Evolutionary conservation across 805 yeast species (phyloP).

Genomic region (Candida krabiensis): DNA sequence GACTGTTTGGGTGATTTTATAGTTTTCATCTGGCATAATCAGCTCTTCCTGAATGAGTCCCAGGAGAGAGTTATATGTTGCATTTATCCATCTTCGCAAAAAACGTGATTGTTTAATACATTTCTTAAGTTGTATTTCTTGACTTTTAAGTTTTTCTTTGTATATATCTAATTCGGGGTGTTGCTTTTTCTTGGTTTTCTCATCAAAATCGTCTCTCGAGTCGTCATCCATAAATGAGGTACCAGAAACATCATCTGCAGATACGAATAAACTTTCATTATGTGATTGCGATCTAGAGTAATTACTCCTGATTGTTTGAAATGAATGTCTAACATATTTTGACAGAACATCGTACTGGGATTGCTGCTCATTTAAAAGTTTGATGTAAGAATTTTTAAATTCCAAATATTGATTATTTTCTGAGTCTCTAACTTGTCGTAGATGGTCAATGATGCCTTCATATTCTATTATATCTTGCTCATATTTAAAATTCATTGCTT

Average conservation of each 20-base stretch:
- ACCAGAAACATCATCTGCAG: too few relatives aligned
- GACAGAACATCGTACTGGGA: background rate
- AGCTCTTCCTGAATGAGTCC: slow-evolving; percentile 5
- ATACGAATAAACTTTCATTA: background rate
- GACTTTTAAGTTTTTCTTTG: background rate
- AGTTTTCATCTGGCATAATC: slow-evolving; percentile 2
- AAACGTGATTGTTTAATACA: background rate
- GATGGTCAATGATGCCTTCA: background rate
- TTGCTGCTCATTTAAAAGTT: background rate
- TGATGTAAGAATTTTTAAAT: too few relatives aligned
- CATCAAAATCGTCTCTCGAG: background rate
- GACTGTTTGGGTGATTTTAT: slow-evolving; percentile 3
- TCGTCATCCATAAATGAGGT: too few relatives aligned
- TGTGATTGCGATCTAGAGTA: background rate
- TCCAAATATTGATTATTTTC: background rate
- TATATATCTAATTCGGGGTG: background rate
- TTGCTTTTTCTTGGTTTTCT: background rate
- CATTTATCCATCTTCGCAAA: slow-evolving; percentile 7
- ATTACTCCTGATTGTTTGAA: background rate
- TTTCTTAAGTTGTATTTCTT: background rate
- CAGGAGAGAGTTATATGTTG: slow-evolving; percentile 7
- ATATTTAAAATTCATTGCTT: background rate
- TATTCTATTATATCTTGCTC: background rate
- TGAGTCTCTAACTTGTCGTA: background rate
- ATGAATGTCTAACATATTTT: background rate